Conservation (phyloP, 2,329 filamentous ascomycete species). For the Biscogniauxia sp. region DNA sequence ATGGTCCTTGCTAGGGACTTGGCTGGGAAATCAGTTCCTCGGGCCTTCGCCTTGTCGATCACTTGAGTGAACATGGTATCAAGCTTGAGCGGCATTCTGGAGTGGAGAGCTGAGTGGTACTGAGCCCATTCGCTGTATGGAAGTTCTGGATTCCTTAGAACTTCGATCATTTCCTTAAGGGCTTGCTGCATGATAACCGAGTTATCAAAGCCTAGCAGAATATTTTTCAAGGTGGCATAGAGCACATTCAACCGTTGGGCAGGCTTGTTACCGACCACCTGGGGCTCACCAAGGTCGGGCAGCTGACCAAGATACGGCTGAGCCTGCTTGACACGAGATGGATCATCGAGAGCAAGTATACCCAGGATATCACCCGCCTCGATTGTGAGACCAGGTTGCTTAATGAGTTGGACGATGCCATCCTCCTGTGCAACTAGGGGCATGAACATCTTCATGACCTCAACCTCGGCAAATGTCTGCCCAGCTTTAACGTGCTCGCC, state of each 20-base stretch:
- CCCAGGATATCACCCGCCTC: constrained; percentile 98
- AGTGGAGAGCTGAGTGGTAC: constrained; percentile 94
- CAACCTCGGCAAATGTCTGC: constrained; percentile 92
- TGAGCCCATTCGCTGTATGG: constrained; percentile 97
- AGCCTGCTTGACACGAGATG: constrained; percentile 92
- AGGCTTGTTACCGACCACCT: constrained; percentile 86
- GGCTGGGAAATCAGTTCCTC: constrained; percentile 85
- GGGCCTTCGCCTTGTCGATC: constrained; percentile 76
- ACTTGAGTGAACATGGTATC: constrained; percentile 79
- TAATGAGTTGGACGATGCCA: constrained; percentile 95
- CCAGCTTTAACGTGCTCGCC: constrained; percentile 90
- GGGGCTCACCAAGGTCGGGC: constrained; percentile 80
- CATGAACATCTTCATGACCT: constrained; percentile 99
- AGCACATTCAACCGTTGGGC: constrained; percentile 81
- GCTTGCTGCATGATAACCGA: constrained; percentile 90
- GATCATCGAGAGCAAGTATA: constrained; percentile 92
- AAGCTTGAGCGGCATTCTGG: constrained; percentile 93
- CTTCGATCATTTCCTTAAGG: constrained; percentile 83
- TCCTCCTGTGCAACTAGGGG: constrained; percentile 92
- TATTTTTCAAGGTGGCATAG: constrained; percentile 77
- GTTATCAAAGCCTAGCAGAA: constrained; percentile 93
- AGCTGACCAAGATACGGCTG: constrained; percentile 91
- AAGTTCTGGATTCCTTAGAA: constrained; percentile 83
- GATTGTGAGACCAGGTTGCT: constrained; percentile 96
- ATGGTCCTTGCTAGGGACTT: constrained; percentile 83